These are phyloP conservation scores for Candida nonsorbophila DNA, from an alignment of 805 yeast species.

Conservation along the genomic window DNA sequence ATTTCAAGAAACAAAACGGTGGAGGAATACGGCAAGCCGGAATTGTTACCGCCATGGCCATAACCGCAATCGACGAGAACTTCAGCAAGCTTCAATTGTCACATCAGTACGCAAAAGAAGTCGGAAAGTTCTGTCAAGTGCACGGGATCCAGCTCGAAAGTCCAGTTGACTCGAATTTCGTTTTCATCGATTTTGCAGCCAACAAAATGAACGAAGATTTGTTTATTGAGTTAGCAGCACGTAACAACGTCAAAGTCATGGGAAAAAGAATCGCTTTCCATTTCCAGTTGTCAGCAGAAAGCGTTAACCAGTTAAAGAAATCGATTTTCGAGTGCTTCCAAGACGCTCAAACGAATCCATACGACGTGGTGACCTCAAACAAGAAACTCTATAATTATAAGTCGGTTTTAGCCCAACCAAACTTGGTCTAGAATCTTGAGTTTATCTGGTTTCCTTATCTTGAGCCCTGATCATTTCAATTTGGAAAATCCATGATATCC, in stretches of 20 bases:
- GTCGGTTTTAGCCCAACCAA: slow-evolving; percentile 11
- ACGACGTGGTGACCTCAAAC: slow-evolving; percentile 10
- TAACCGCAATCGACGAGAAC: slow-evolving; percentile 35
- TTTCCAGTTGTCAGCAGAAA: slow-evolving; percentile 26
- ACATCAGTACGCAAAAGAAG: slow-evolving; percentile 29
- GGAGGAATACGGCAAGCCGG: slow-evolving; percentile 43
- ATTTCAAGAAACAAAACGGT: slow-evolving; percentile 39
- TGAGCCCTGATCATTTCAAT: too few relatives aligned
- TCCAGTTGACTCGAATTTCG: slow-evolving; percentile 39
- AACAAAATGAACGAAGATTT: slow-evolving; percentile 22
- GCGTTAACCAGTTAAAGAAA: slow-evolving; percentile 29
- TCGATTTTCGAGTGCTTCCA: slow-evolving; percentile 57
- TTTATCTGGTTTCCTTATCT: too few relatives aligned
- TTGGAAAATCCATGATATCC: too few relatives aligned
- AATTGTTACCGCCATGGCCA: slow-evolving; percentile 35
- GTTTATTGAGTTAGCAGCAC: slow-evolving; percentile 36
- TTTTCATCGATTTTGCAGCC: slow-evolving; percentile 29
- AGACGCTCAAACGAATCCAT: slow-evolving; percentile 52
- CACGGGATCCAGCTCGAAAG: slow-evolving; percentile 25
- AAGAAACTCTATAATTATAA: slow-evolving; percentile 19
- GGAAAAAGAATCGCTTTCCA: slow-evolving; percentile 44
- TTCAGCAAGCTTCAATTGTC: slow-evolving; percentile 23
- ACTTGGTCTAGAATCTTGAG: too few relatives aligned
- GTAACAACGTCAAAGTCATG: slow-evolving; percentile 59
- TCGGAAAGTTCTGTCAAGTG: slow-evolving; percentile 25